phyloP scores from a whole-genome alignment of 495 filamentous ascomycete species.

The Usnea hakonensis region DNA sequence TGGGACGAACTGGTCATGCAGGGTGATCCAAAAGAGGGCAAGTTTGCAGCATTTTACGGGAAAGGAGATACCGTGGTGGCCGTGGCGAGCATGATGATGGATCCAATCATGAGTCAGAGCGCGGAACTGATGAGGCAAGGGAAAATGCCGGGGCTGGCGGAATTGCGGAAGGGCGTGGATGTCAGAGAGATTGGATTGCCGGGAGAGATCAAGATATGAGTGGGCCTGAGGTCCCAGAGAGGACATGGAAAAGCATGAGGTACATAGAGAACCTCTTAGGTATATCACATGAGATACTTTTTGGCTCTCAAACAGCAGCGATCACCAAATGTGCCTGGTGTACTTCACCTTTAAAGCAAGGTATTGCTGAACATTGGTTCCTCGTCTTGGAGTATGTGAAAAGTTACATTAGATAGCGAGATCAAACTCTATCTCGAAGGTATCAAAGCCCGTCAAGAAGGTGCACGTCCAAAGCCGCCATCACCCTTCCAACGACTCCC shows the following conservation, averaged over 20 bases:
- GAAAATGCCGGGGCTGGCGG: slow-evolving; percentile 73
- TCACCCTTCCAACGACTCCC: slow-evolving; percentile 16
- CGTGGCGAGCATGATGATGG: slow-evolving; percentile 81
- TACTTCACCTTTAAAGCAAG: no score
- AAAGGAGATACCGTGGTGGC: slow-evolving; percentile 87
- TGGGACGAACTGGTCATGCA: slow-evolving; percentile 77
- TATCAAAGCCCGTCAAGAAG: background rate
- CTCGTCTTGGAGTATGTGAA: no score
- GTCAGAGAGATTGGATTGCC: slow-evolving; percentile 55
- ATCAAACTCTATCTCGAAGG: no score
- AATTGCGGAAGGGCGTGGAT: slow-evolving; percentile 67
- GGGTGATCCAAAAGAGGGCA: slow-evolving; percentile 69
- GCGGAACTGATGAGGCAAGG: slow-evolving; percentile 79
- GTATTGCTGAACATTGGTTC: no score
- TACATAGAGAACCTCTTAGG: background rate
- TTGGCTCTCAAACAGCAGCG: no score
- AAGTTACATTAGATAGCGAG: background rate
- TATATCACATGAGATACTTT: background rate
- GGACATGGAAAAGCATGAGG: background rate
- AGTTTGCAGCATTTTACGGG: slow-evolving; percentile 82
- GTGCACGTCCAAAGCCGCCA: background rate
- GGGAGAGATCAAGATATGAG: slow-evolving; percentile 42
- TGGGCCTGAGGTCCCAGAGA: background rate
- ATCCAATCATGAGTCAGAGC: slow-evolving; percentile 76
- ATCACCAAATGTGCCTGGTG: no score